Base-by-base conservation (phyloP, 768 basidiomycete species). In the Mycena rosella region DNA sequence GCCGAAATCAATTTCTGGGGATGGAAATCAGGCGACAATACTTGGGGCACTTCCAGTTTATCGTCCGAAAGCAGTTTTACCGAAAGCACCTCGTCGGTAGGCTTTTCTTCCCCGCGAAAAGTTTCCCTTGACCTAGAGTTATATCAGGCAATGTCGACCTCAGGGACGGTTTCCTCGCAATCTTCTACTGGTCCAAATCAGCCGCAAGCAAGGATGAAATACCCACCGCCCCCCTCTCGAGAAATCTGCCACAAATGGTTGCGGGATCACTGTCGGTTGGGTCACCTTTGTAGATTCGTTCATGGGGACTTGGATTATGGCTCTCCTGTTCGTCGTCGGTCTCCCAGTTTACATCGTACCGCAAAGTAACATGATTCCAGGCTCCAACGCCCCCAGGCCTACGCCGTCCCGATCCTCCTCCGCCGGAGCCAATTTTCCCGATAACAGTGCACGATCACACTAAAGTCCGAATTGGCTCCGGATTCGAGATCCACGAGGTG, bases 401-500 rank as follows among this genome's bases (percentile, higher is more conserved):
- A 4, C 56, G 0, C 48, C 56, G 10, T 6, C 24, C 17, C 70
- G 36, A 29, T 49, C 57, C 53, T 65, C 66, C 38, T 15, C 56
- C 24, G 29, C 56, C 60, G 34, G 69, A 66, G 54, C 66, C 59
- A 14, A 59, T 29, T 26, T 38, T 66, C 38, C 22, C 56, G n/a
- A 53, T 84, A 15, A 81, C 76, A 0, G 74, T 91, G 9, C 82
- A 88, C 45, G 85, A 88, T 40, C 85, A 90, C 60, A 88, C 86
- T 24, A 83, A 80, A 56, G 85, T 90, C 22, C 85, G 81, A 24
- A 80, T 93, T 51, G 85, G 85, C 34, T 75, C 86, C 0, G 93
- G 94, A 0, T 91, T 92, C 51, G 81, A 82, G 2, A 83, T 94
- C 3, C 75, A 80, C 27, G 82, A 87, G 0, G 74, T 94, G 8